phyloP scores from a whole-genome alignment of 1,284 basidiomycete genomes.

The Sporisorium scitamineum region DNA sequence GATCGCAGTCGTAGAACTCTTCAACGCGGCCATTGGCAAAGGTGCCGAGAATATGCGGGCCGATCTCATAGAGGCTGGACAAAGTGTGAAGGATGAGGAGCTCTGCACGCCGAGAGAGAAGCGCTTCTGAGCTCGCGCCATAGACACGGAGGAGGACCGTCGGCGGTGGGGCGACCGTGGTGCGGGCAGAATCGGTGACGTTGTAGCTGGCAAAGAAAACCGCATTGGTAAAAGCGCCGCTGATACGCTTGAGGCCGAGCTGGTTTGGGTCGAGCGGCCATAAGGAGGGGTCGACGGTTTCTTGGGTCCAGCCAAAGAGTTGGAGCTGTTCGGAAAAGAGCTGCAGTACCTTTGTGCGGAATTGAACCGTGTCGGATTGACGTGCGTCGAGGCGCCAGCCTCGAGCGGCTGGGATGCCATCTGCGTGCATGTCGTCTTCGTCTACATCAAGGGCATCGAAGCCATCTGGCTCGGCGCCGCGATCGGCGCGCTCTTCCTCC shows the following conservation, averaged over 20 bases:
- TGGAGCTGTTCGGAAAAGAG: slow-evolving; percentile 58
- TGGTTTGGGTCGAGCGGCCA: slow-evolving; percentile 47
- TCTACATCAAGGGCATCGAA: slow-evolving; percentile 61
- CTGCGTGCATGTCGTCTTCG: slow-evolving; percentile 69
- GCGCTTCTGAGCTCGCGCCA: slow-evolving; percentile 61
- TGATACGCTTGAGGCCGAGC: slow-evolving; percentile 60
- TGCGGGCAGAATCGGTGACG: background rate
- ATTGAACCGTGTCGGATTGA: slow-evolving; percentile 50
- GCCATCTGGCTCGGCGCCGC: slow-evolving; percentile 43
- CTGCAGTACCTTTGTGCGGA: slow-evolving; percentile 52
- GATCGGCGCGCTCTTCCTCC: slow-evolving; percentile 24
- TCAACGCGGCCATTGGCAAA: slow-evolving; percentile 68
- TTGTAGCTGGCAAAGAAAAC: slow-evolving; percentile 67
- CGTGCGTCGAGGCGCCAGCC: slow-evolving; percentile 61
- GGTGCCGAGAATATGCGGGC: slow-evolving; percentile 67
- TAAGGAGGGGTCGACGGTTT: slow-evolving; percentile 41
- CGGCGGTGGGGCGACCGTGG: slow-evolving; percentile 29
- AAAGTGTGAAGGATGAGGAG: slow-evolving; percentile 67
- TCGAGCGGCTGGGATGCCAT: slow-evolving; percentile 64
- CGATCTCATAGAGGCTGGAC: slow-evolving; percentile 67
- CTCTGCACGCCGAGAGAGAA: slow-evolving; percentile 64
- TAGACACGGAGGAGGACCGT: slow-evolving; percentile 67
- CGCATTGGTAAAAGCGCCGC: slow-evolving; percentile 65
- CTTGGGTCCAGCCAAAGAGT: slow-evolving; percentile 58
- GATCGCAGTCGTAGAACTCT: slow-evolving; percentile 65